A percentile compares a stretch with the other conserved stretches of the same genome.
Conservation (phyloP, 495 filamentous ascomycete species). For the Aeminium ludgeri region DNA sequence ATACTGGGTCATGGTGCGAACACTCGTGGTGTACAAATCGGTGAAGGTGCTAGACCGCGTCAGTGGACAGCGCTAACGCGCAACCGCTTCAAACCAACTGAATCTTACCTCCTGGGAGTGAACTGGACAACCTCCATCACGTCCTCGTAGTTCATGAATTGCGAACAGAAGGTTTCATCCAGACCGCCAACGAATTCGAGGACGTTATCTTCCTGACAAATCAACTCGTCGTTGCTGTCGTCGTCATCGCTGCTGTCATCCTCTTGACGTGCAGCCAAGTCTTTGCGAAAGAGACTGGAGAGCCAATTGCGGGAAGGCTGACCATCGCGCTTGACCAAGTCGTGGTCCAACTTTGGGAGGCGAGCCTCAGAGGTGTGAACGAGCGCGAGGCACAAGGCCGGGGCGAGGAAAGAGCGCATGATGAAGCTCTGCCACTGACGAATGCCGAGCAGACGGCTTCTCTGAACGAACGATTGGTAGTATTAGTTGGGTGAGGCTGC, state of each 20-base stretch:
- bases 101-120: slow-evolving; percentile 15
- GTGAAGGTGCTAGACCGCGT: slow-evolving; percentile 4
- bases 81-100: neutral
- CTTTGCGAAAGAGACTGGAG: no score
- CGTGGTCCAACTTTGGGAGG: neutral
- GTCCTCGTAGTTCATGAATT: slow-evolving; percentile 7
- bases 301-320: neutral
- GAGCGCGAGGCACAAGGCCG: slow-evolving; percentile 12
- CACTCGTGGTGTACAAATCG: slow-evolving; percentile 2
- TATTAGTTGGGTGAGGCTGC: neutral
- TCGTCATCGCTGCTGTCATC: neutral
- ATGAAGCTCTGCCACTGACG: slow-evolving; percentile 4
- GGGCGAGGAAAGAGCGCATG: slow-evolving; percentile 10
- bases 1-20: neutral
- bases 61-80: neutral
- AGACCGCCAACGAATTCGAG: neutral
- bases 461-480: neutral
- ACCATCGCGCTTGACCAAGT: neutral
- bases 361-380: slow-evolving; percentile 5
- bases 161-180: slow-evolving; percentile 3
- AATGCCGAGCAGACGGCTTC: slow-evolving; percentile 2
- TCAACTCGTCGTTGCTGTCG: neutral
- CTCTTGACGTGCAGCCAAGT: no score
- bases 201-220: slow-evolving; percentile 5
- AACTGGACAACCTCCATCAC: slow-evolving; percentile 11